phyloP scores from a whole-genome alignment of 805 yeast species.

The Yamadazyma kitorensis region DNA sequence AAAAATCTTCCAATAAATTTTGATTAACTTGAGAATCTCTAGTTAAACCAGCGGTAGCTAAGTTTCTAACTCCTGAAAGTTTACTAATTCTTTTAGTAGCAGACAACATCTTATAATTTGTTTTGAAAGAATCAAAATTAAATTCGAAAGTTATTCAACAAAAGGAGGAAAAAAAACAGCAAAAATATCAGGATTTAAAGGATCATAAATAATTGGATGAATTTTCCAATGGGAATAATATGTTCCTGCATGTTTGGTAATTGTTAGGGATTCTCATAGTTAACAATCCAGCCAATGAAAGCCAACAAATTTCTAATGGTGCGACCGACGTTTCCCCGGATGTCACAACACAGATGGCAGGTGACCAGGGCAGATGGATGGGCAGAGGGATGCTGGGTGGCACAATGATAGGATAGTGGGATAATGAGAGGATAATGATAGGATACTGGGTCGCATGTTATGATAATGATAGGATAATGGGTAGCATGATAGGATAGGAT shows the following conservation, averaged over 20 bases:
- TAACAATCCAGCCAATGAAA: constrained; percentile 12
- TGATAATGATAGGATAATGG: no score
- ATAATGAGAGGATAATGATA: no score
- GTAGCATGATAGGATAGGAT: no score
- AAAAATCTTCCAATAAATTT: constrained; percentile 77
- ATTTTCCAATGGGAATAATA: not conserved
- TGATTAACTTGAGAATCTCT: constrained; percentile 75
- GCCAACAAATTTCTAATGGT: constrained; percentile 12
- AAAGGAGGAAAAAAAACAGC: constrained; percentile 3
- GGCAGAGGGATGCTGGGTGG: no score
- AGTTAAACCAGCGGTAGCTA: constrained; percentile 53
- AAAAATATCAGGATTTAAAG: not conserved
- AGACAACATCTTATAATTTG: constrained; percentile 36
- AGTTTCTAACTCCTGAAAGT: constrained; percentile 40
- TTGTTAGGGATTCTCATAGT: no score
- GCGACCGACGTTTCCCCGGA: constrained; percentile 5
- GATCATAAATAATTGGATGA: not conserved
- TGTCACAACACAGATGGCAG: no score
- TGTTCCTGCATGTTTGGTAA: not conserved
- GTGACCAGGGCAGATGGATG: no score
- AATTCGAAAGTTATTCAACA: no score
- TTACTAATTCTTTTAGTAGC: constrained; percentile 32
- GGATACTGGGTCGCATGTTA: no score
- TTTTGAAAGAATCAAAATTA: constrained; percentile 2
- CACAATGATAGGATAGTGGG: no score